phyloP scores from a whole-genome alignment of 1,139 yeast genomes.

The Geotrichum citri-aurantii region DNA sequence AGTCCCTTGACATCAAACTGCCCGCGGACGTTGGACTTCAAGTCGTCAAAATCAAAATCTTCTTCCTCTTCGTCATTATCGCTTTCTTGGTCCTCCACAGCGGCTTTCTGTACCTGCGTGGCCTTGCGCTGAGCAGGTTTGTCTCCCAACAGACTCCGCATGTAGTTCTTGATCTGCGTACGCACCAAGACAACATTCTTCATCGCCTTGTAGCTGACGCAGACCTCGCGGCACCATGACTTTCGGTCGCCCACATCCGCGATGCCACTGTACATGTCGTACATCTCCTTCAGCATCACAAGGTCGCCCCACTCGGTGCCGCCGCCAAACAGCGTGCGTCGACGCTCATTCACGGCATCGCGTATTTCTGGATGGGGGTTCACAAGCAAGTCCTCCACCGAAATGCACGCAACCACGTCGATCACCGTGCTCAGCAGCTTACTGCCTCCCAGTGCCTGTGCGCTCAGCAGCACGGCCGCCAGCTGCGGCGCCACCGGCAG shows the following conservation, averaged over 20 bases:
- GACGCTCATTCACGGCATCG: constrained; percentile 62
- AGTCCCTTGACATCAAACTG: constrained; percentile 51
- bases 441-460: constrained; percentile 49
- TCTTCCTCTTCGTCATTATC: constrained; percentile 23
- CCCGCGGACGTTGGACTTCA: constrained; percentile 16
- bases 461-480: constrained; percentile 77
- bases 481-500: constrained; percentile 88
- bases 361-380: constrained; percentile 77
- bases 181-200: constrained; percentile 70
- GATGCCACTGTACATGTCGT: constrained; percentile 50
- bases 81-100: constrained; percentile 17
- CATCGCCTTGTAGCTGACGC: constrained; percentile 73
- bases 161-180: constrained; percentile 67
- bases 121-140: not conserved
- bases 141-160: constrained; percentile 36
- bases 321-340: constrained; percentile 50
- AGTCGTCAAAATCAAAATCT: constrained; percentile 16
- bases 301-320: constrained; percentile 78
- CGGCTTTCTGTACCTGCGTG: not conserved
- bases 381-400: constrained; percentile 80
- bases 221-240: constrained; percentile 79
- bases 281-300: constrained; percentile 72
- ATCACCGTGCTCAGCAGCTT: constrained; percentile 52
- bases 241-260: constrained; percentile 45
- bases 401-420: constrained; percentile 86